Evolutionary conservation across 495 filamentous ascomycete species (phyloP).

Genomic region (Poronia punctata): DNA sequence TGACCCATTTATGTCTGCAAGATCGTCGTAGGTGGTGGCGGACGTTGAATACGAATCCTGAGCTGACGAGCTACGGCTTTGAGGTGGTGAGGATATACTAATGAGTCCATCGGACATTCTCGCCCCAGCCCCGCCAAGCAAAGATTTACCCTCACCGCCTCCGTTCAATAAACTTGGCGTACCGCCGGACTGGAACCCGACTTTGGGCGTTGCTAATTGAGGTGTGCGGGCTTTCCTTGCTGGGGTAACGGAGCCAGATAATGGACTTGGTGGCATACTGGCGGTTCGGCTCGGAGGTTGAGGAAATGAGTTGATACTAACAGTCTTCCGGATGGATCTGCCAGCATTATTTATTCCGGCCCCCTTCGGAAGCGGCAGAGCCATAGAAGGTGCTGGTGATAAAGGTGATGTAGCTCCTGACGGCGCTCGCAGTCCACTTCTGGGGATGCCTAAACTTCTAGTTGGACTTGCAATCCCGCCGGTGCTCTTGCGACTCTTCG

Average conservation of each 20-base stretch:
- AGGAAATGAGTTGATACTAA: slow-evolving; percentile 90
- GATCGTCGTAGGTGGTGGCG: slow-evolving; percentile 79
- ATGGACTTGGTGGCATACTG: slow-evolving; percentile 54
- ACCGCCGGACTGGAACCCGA: slow-evolving; percentile 35
- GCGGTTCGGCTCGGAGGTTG: slow-evolving; percentile 63
- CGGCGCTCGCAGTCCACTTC: slow-evolving; percentile 54
- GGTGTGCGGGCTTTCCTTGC: slow-evolving; percentile 33
- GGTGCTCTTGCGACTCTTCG: slow-evolving; percentile 63
- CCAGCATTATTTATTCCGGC: slow-evolving; percentile 44
- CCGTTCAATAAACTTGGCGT: slow-evolving; percentile 73
- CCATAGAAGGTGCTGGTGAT: slow-evolving; percentile 41
- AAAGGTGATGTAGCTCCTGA: slow-evolving; percentile 44
- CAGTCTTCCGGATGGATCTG: slow-evolving; percentile 70
- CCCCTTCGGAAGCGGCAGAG: slow-evolving; percentile 45
- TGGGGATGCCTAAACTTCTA: slow-evolving; percentile 44
- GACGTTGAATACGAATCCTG: slow-evolving; percentile 87
- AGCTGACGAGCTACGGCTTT: slow-evolving; percentile 82
- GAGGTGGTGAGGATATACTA: slow-evolving; percentile 69
- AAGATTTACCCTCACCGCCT: slow-evolving; percentile 65
- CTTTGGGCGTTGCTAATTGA: slow-evolving; percentile 34
- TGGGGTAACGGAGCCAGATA: slow-evolving; percentile 40
- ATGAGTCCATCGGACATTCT: slow-evolving; percentile 64
- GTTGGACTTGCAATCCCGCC: slow-evolving; percentile 40
- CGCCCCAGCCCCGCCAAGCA: slow-evolving; percentile 48
- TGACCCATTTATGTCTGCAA: slow-evolving; percentile 41